These are phyloP conservation scores for Melaleuca alternifolia DNA, from an alignment of 345 rosid genomes.

Conservation along the genomic window DNA sequence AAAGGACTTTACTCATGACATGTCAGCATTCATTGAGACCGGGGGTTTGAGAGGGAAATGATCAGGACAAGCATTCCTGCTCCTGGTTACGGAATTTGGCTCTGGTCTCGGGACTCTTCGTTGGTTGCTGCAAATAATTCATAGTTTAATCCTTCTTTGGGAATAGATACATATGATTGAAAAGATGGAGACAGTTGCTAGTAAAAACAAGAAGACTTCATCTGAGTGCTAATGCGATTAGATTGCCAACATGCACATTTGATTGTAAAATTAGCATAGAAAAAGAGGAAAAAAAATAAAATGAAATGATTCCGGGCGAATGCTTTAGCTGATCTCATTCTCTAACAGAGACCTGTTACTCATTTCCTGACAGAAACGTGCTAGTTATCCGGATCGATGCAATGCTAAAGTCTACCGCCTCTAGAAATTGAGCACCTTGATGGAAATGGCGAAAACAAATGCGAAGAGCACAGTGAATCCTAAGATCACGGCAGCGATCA, in stretches of 20 bases:
- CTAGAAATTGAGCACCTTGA: conserved; percentile 22
- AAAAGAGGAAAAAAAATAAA: too few relatives aligned
- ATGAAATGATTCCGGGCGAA: too few relatives aligned
- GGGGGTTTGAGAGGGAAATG: too few relatives aligned
- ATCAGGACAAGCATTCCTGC: too few relatives aligned
- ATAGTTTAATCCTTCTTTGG: not conserved
- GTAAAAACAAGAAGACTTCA: not conserved
- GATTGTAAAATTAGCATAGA: too few relatives aligned
- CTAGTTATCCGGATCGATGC: not conserved
- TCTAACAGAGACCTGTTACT: too few relatives aligned
- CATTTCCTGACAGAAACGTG: not conserved
- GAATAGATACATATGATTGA: not conserved
- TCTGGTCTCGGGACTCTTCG: too few relatives aligned
- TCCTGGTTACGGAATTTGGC: too few relatives aligned
- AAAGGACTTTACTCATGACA: not conserved
- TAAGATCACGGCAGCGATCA: conserved; percentile 14
- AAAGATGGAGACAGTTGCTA: not conserved
- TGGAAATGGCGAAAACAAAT: conserved; percentile 6
- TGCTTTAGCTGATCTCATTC: too few relatives aligned
- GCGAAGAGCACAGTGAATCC: conserved; percentile 17
- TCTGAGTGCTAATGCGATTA: not conserved
- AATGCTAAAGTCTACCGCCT: not conserved
- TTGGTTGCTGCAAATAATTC: not conserved
- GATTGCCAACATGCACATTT: not conserved
- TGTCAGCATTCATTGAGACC: too few relatives aligned